phyloP scores from a whole-genome alignment of 495 filamentous ascomycete species.

The Xylaria bambusicola region DNA sequence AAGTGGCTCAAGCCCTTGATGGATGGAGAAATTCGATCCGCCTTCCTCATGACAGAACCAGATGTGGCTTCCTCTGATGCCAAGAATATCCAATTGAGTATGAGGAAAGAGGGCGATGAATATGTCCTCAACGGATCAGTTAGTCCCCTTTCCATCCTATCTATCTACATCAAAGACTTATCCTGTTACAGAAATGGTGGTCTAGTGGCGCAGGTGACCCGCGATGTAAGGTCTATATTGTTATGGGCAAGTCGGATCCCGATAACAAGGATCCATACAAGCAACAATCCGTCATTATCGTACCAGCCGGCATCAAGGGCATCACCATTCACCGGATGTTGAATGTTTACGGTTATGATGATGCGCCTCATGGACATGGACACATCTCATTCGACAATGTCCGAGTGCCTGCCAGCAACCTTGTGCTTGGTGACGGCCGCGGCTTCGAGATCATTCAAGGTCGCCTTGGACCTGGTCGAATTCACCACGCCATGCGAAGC shows the following conservation, averaged over 20 bases:
- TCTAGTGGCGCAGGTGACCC: slow-evolving; percentile 89
- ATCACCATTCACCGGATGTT: slow-evolving; percentile 85
- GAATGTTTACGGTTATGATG: slow-evolving; percentile 89
- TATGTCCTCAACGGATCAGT: slow-evolving; percentile 86
- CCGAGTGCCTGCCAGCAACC: slow-evolving; percentile 72
- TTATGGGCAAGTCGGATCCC: slow-evolving; percentile 85
- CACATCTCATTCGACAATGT: slow-evolving; percentile 86
- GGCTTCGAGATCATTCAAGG: slow-evolving; percentile 98
- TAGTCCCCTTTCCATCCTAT: slow-evolving; percentile 27
- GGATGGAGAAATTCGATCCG: slow-evolving; percentile 82
- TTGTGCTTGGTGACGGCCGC: slow-evolving; percentile 85
- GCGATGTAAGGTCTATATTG: slow-evolving; percentile 84
- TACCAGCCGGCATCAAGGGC: slow-evolving; percentile 72
- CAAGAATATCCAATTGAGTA: slow-evolving; percentile 81
- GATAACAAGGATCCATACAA: slow-evolving; percentile 71
- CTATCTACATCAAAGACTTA: background rate
- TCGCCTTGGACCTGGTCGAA: slow-evolving; percentile 85
- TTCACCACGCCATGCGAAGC: slow-evolving; percentile 91
- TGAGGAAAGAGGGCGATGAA: slow-evolving; percentile 75
- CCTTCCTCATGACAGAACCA: slow-evolving; percentile 94
- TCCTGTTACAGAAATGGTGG: slow-evolving; percentile 81
- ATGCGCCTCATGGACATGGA: slow-evolving; percentile 90
- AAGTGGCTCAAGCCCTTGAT: slow-evolving; percentile 82
- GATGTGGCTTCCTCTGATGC: slow-evolving; percentile 84
- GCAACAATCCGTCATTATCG: slow-evolving; percentile 88